These are phyloP conservation scores for Myriosclerotinia scirpicola DNA, from an alignment of 2,329 filamentous ascomycete species.

Conservation along the genomic window DNA sequence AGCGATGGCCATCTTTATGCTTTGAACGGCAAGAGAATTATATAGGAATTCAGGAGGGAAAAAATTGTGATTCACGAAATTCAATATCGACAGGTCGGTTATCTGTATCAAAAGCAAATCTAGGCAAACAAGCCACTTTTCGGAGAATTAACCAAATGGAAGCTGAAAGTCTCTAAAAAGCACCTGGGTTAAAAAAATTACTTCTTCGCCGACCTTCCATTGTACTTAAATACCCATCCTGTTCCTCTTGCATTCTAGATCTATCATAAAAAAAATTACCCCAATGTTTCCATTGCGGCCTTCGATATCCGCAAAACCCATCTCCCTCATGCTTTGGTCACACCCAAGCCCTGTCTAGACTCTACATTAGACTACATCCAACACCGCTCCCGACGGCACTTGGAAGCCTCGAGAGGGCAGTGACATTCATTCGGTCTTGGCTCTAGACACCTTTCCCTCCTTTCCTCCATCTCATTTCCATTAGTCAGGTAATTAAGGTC, in stretches of 20 bases:
- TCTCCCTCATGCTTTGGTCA: conserved; percentile 3
- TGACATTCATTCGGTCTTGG: conserved; percentile 20
- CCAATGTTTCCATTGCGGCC: neutral
- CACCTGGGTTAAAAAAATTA: neutral
- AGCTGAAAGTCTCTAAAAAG: conserved; percentile 17
- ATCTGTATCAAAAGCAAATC: conserved; percentile 2
- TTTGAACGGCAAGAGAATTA: neutral
- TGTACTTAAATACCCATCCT: conserved; percentile 19
- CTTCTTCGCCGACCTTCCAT: neutral
- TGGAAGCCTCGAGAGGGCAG: conserved; percentile 18
- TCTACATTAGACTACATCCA: conserved; percentile 13
- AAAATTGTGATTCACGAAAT: neutral
- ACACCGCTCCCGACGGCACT: conserved; percentile 13
- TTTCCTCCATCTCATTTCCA: neutral
- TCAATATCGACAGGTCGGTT: neutral
- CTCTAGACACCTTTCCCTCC: neutral
- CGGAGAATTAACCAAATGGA: conserved; percentile 11
- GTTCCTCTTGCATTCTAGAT: conserved; percentile 8
- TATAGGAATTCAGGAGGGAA: neutral
- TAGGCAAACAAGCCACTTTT: conserved; percentile 12
- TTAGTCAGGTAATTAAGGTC: neutral
- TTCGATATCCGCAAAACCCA: neutral
- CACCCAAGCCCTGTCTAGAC: conserved; percentile 12
- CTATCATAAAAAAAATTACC: neutral
- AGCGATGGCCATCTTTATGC: conserved; percentile 15